Conservation (phyloP, 768 basidiomycete species). For the Calocybe cyanea region DNA sequence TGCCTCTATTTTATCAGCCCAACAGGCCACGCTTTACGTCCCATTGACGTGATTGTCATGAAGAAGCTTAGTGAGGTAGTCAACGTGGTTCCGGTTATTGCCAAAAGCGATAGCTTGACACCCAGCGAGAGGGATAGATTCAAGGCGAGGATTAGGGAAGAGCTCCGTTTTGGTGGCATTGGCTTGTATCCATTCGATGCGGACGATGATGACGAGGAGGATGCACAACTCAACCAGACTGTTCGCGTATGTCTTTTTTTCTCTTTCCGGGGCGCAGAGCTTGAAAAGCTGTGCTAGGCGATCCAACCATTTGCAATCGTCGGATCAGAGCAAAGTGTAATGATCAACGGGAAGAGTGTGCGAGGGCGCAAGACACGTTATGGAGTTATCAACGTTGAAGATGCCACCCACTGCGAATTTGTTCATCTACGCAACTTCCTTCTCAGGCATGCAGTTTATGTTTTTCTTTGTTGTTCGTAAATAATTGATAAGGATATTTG, state of each 20-base stretch:
- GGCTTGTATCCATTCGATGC: slow-evolving; percentile 96
- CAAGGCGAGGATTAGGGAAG: slow-evolving; percentile 96
- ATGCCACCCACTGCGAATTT: slow-evolving; percentile 97
- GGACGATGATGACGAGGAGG: slow-evolving; percentile 93
- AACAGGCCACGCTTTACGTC: slow-evolving; percentile 93
- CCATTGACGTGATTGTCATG: slow-evolving; percentile 98
- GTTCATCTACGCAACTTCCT: slow-evolving; percentile 96
- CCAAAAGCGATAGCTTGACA: slow-evolving; percentile 94
- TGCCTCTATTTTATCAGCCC: slow-evolving; percentile 98
- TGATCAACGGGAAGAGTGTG: slow-evolving; percentile 93
- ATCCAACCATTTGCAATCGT: slow-evolving; percentile 97
- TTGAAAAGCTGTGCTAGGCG: slow-evolving; percentile 42
- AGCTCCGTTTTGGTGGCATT: slow-evolving; percentile 88
- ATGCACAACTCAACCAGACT: slow-evolving; percentile 81
- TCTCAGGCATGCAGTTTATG: slow-evolving; percentile 54
- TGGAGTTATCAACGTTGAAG: slow-evolving; percentile 98
- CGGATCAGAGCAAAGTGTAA: slow-evolving; percentile 93
- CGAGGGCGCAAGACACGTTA: slow-evolving; percentile 96
- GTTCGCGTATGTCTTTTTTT: slow-evolving; percentile 64
- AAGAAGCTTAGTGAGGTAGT: slow-evolving; percentile 99
- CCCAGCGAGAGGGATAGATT: slow-evolving; percentile 89
- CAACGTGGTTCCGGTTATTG: slow-evolving; percentile 99
- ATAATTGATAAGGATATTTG: too few species aligned
- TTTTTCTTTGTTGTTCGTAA: too few species aligned
- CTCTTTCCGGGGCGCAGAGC: not conserved